Base-by-base conservation (phyloP, 2,329 filamentous ascomycete species). In the Fusarium nodosum region DNA sequence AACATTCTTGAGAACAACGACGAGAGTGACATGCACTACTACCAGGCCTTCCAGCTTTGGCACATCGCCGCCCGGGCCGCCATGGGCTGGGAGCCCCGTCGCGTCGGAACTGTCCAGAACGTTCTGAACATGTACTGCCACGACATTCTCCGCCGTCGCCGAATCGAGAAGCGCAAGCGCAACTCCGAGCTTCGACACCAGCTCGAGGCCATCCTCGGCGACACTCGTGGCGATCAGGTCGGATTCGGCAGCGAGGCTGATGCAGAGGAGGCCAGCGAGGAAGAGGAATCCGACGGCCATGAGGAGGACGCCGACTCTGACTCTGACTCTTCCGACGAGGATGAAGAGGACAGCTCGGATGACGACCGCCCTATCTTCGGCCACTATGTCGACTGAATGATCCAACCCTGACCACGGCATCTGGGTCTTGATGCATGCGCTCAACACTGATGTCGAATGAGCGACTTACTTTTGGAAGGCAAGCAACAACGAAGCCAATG, bases 1-100 rank as follows among this genome's bases (percentile, higher is more conserved):
- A 41, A 39, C 6, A 46, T 63, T 3, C 53, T 59, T 4, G 44
- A 50, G 16, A 53, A 53, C 7, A 56, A 62, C 0, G 22, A 68
- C 4, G 58, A 64, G 13, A 16, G 51, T 1, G 44, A 38, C 2
- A 38, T 64, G n/a, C 52, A 56, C 30, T 48, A 28, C 8, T 33
- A 54, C 12, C 71, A 74, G 30, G 50, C 69, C 0, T 45, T 52
- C 4, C 59, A 74, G 30, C 46, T 73, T 15, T 64, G 69, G 64
- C 69, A 72, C 39, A 42, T 73, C 13, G 53, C 69, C 7, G 57
- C 52, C 4, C 60, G 64, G 5, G 69, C 69, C 9, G 66, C 64
- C 28, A 46, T 41, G 36, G 50, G 13, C 13, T 73, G 71, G 71
- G 64, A 74, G 26, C 45, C 47, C 5, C 51, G 48, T 12, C 61